Conservation (phyloP, 1,139 yeast genomes). For the Scheffersomyces parashehatae region DNA sequence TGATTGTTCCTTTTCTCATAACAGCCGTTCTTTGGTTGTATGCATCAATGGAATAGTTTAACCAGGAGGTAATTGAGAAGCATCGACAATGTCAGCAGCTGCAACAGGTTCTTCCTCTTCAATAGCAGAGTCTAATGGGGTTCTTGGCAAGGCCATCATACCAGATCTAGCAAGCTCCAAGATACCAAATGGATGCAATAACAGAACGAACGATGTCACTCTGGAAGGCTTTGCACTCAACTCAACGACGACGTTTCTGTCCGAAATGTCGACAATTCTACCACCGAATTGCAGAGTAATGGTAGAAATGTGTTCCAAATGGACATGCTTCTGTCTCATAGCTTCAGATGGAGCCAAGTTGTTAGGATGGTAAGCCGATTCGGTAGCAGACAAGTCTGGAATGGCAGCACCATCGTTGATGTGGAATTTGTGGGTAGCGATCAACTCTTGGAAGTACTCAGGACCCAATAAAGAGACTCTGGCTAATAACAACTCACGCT, state of each 20-base stretch:
- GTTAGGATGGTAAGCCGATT: slow-evolving; percentile 76
- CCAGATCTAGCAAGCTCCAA: slow-evolving; percentile 97
- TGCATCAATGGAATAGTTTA: slow-evolving; percentile 26
- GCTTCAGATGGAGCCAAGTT: slow-evolving; percentile 91
- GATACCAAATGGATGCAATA: slow-evolving; percentile 93
- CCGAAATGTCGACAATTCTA: slow-evolving; percentile 85
- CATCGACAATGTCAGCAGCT: slow-evolving; percentile 74
- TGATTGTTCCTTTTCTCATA: not conserved
- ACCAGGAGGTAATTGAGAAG: slow-evolving; percentile 92
- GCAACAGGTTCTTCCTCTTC: slow-evolving; percentile 53
- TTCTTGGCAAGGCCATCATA: slow-evolving; percentile 97
- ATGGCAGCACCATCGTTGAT: slow-evolving; percentile 37
- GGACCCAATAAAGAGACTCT: slow-evolving; percentile 93
- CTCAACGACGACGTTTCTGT: slow-evolving; percentile 92
- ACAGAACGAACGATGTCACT: slow-evolving; percentile 79
- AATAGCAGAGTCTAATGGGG: slow-evolving; percentile 61
- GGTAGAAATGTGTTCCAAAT: slow-evolving; percentile 79
- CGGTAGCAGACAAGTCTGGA: slow-evolving; percentile 52
- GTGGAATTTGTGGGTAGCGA: slow-evolving; percentile 76
- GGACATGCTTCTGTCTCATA: slow-evolving; percentile 88
- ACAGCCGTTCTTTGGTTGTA: not conserved
- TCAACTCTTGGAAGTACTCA: slow-evolving; percentile 92
- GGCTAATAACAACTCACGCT: slow-evolving; percentile 86
- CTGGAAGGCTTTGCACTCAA: slow-evolving; percentile 92
- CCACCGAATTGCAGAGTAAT: slow-evolving; percentile 90